Evolutionary conservation across 163 green algal genomes (phyloP).

Genomic region (Volvox carteri): DNA sequence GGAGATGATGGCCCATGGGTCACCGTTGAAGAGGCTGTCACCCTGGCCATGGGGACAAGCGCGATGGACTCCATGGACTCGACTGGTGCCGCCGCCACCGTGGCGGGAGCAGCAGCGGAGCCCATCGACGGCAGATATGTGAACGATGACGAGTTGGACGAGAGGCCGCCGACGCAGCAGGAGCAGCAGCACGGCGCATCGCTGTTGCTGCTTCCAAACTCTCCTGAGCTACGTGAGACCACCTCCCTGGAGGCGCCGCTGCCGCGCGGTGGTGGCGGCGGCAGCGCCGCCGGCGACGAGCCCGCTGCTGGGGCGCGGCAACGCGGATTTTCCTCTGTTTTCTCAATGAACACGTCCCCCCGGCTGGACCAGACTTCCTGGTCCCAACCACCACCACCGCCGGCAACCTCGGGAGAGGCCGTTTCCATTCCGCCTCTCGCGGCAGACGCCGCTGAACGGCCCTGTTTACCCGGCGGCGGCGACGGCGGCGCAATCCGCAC

Average conservation of each 20-base stretch:
- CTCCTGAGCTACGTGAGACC: background rate
- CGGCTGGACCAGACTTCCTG: background rate
- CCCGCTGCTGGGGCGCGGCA: background rate
- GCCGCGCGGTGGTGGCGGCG: background rate
- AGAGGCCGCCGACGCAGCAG: background rate
- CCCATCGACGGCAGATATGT: background rate
- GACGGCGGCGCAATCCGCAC: background rate
- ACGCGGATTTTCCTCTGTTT: background rate
- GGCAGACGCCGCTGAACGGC: background rate
- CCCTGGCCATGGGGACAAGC: background rate
- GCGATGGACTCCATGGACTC: background rate
- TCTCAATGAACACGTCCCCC: conserved; percentile 19
- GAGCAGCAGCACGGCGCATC: background rate
- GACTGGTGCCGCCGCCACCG: background rate
- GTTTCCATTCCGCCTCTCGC: no score
- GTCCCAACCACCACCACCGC: background rate
- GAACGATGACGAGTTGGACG: background rate
- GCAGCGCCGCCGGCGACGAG: no score
- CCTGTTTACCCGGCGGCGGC: background rate
- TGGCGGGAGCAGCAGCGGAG: background rate
- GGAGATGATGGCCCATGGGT: background rate
- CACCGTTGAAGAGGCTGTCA: background rate
- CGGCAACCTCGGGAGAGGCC: no score
- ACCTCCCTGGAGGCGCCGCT: background rate
- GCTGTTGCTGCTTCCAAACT: conserved; percentile 2